Evolutionary conservation across 2,329 filamentous ascomycete species (phyloP).

Genomic region (Endoconidiophora polonica): DNA sequence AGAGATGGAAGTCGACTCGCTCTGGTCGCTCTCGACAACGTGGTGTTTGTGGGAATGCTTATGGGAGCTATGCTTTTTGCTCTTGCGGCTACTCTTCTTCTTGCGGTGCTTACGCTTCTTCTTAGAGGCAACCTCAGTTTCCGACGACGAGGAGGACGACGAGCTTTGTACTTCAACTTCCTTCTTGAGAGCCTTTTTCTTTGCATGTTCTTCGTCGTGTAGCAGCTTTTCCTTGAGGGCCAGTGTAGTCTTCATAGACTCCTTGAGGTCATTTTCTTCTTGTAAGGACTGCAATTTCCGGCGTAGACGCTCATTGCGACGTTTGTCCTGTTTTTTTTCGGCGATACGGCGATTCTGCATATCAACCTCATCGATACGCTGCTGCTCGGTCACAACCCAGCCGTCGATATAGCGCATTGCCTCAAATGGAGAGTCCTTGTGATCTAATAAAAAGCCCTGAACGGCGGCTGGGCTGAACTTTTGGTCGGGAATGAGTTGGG

Average conservation of each 20-base stretch:
- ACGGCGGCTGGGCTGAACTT: constrained; percentile 44
- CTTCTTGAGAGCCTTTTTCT: not conserved
- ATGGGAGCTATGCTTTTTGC: not conserved
- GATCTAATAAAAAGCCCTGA: constrained; percentile 46
- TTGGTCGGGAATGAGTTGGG: constrained; percentile 32
- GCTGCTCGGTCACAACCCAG: constrained; percentile 7
- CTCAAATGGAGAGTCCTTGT: constrained; percentile 38
- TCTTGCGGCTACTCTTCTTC: not conserved
- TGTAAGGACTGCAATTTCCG: constrained; percentile 5
- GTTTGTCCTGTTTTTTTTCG: not conserved
- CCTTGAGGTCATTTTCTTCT: constrained; percentile 4
- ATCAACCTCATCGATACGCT: constrained; percentile 5
- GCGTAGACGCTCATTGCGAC: not conserved
- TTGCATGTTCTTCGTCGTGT: constrained; percentile 1
- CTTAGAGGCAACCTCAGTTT: not conserved
- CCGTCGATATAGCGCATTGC: constrained; percentile 33
- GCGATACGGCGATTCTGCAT: not conserved
- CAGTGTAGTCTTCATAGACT: constrained; percentile 7
- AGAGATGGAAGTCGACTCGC: not conserved
- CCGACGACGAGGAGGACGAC: not conserved
- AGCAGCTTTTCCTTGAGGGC: not conserved
- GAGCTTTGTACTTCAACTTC: too few relatives aligned
- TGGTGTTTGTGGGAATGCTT: not conserved
- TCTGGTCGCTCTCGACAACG: not conserved
- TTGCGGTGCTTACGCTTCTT: constrained; percentile 1